Evolutionary conservation across 176 grass and related monocot genomes (phyloP).

Genomic region (Rhynchospora breviuscula): DNA sequence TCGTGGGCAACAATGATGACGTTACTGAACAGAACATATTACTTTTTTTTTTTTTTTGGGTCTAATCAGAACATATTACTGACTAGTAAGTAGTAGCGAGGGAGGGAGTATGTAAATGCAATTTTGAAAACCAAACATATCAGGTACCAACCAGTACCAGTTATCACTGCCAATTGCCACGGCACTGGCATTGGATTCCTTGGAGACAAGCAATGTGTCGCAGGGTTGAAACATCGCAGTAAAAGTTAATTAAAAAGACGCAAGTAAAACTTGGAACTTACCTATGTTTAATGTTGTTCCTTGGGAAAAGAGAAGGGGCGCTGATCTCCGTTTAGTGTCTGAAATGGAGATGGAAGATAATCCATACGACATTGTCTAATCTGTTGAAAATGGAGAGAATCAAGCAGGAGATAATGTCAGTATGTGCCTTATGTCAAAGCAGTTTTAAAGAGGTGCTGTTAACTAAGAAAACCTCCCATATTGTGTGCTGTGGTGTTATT

Average conservation of each 20-base stretch:
- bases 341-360: neutral
- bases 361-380: neutral
- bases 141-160: neutral
- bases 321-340: neutral
- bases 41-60: too few relatives aligned
- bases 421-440: conserved; percentile 3
- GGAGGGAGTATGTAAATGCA: neutral
- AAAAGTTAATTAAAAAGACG: conserved; percentile 11
- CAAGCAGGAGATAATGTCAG: neutral
- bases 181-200: conserved; percentile 18
- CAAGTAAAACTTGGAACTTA: conserved; percentile 1
- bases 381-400: neutral
- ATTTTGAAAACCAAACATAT: neutral
- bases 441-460: conserved; percentile 14
- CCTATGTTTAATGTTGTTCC: conserved; percentile 2
- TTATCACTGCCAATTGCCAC: conserved; percentile 7
- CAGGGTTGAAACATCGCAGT: conserved; percentile 1
- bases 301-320: neutral
- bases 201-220: neutral
- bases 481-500: neutral
- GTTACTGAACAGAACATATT: neutral
- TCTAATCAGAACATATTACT: neutral
- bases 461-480: neutral
- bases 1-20: conserved; percentile 3
- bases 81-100: neutral